These are phyloP conservation scores for Blastobotrys persicus DNA, from an alignment of 1,139 yeast species.

Conservation along the genomic window DNA sequence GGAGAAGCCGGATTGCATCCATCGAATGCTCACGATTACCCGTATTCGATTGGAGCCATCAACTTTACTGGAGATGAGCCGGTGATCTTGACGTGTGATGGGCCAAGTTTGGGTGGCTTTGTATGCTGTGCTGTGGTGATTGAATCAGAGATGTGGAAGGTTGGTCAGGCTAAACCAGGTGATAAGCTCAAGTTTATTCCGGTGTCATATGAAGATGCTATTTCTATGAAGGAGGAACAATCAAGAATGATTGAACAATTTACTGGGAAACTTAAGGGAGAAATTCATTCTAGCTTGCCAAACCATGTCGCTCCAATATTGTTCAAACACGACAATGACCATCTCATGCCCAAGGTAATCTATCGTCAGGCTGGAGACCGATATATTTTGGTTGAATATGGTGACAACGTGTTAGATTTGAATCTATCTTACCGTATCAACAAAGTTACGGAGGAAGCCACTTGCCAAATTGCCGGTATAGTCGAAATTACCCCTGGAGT, in stretches of 20 bases:
- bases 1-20: slow-evolving; percentile 99
- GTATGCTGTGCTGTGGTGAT: slow-evolving; percentile 95
- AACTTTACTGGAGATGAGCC: slow-evolving; percentile 99
- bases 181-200: slow-evolving; percentile 80
- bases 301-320: slow-evolving; percentile 50
- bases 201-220: slow-evolving; percentile 64
- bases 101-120: slow-evolving; percentile 96
- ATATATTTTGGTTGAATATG: slow-evolving; percentile 85
- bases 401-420: slow-evolving; percentile 82
- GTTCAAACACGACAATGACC: slow-evolving; percentile 34
- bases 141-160: slow-evolving; percentile 97
- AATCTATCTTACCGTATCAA: slow-evolving; percentile 82
- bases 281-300: background rate
- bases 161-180: slow-evolving; percentile 96
- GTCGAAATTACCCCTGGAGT: slow-evolving; percentile 97
- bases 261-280: slow-evolving; percentile 8
- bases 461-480: slow-evolving; percentile 60
- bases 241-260: slow-evolving; percentile 40
- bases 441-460: slow-evolving; percentile 70
- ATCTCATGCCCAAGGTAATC: slow-evolving; percentile 64
- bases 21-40: slow-evolving; percentile 95
- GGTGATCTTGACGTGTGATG: slow-evolving; percentile 93
- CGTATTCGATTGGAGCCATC: slow-evolving; percentile 92
- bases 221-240: slow-evolving; percentile 57
- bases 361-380: slow-evolving; percentile 98